Evolutionary conservation across 805 yeast genomes (phyloP), one percentile per base, ranked within the genome.

Genomic region (Suhomyces emberorum): DNA sequence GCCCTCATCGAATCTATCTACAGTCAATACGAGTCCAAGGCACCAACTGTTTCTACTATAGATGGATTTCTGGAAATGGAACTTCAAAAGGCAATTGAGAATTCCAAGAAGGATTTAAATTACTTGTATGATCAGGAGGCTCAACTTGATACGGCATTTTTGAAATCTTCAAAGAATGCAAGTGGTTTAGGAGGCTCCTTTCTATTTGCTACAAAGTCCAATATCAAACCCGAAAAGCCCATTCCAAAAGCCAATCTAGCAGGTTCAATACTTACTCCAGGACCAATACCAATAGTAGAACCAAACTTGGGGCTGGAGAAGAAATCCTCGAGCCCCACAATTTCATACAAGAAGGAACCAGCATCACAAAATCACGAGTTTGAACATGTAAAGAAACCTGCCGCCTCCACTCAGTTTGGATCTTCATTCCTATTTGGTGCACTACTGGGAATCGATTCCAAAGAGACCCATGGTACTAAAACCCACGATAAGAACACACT

Each of bases 41-140:
- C 7, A 4, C 15, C 15, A 15, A 18, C n/a, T 6, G 11, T 26
- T 7, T 8, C 29, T 15, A 23, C 23, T 3, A 14, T 21, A 7
- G 32, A 28, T 12, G 25, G 38, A 22, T 52, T 55, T 26, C 64
- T 66, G 36, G 52, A 65, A 30, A 51, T 51, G 28, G 73, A 74
- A 32, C 51, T 79, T 20, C 56, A 59, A 39, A 48, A 49, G 26
- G 82, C 84, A 0, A 68, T 77, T 27, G 72, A 67, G 32, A 61
- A 57, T 24, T 72, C 77, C 2, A 70, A 71, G 39, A 47, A 54
- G 35, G 80, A 77, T 24, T 65, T 66, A 22, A 34, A 49, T 10
- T 35, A 43, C 4, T 38, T 60, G 38, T 48, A 57, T 17, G 52
- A 56, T 44, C 61, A 31, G 64, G 32, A 60, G 32, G 48, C 49